Percentiles rank a stretch among this genome's conserved stretches.
phyloP scores from a whole-genome alignment of 2,329 filamentous ascomycete genomes.

The Fusarium mexicanum region DNA sequence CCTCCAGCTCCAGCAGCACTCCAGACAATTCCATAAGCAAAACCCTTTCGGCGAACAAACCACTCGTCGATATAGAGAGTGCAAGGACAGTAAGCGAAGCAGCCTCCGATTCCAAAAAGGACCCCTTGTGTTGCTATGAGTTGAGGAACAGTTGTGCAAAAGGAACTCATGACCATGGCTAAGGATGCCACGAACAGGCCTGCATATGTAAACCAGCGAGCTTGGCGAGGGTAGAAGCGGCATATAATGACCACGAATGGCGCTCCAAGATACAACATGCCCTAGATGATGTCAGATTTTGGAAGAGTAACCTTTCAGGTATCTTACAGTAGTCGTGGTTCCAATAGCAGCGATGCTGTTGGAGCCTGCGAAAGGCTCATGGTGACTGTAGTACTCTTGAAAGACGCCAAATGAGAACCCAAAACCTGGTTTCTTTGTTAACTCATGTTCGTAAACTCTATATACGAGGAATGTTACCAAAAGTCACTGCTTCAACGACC shows the following conservation, averaged over 20 bases:
- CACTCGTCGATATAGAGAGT: conserved; percentile 66
- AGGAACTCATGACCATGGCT: conserved; percentile 57
- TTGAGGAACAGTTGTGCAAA: conserved; percentile 58
- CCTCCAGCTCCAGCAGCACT: conserved; percentile 48
- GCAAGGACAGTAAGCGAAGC: conserved; percentile 61
- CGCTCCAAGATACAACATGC: conserved; percentile 54
- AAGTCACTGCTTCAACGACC: conserved; percentile 35
- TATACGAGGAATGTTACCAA: not conserved
- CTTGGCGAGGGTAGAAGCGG: conserved; percentile 50
- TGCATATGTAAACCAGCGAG: conserved; percentile 51
- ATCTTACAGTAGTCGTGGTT: conserved; percentile 58
- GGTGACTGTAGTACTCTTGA: conserved; percentile 69
- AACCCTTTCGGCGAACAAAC: conserved; percentile 52
- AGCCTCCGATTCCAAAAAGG: conserved; percentile 64
- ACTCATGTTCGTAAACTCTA: accelerated
- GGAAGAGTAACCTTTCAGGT: not conserved
- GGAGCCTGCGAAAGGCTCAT: conserved; percentile 62
- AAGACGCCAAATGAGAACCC: conserved; percentile 73
- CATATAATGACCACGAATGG: conserved; percentile 57
- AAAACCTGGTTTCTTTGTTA: conserved; percentile 58
- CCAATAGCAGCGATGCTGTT: conserved; percentile 67
- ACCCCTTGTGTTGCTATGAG: conserved; percentile 67
- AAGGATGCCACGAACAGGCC: conserved; percentile 58
- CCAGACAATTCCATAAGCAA: conserved; percentile 67
- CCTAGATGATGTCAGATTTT: not conserved